Evolutionary conservation across 768 basidiomycete genomes (phyloP), one percentile per base, ranked within the genome.

Genomic region (Mrakia hoshinonis): DNA sequence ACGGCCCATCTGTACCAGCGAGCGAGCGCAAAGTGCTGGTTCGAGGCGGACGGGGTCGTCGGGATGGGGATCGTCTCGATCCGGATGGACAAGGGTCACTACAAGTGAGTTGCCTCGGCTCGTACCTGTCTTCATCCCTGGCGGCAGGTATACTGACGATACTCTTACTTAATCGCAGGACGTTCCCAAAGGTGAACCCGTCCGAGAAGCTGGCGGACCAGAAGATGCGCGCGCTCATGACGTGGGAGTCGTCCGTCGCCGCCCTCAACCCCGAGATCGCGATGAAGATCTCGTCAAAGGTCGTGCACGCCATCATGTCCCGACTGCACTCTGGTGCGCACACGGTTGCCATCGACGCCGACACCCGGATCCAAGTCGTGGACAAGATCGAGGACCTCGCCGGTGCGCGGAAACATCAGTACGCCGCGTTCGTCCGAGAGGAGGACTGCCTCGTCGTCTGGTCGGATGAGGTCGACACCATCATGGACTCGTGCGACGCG

Each of bases 391-490:
- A 86, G 69, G 82, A 85, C 76, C 86, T 93, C 48, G 88, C 89
- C 6, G 84, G 86, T 65, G 80, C 91, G 10, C 89, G 93, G 77
- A 93, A 92, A 81, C 91, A 93, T 77, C 91, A 93, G 76, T 91
- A 89, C 64, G 92, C 87, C n/a, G 91, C 91, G 0, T 93, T 93
- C 77, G 86, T 91, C 76, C 85, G 91, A 55, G 88, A 91, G 77
- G 91, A 92, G 77, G 85, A 89, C 51, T 88, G 89, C 22, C 83
- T 93, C 68, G 85, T 92, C 73, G 86, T 92, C 74, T 93, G 91
- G 91, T 86, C 88, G 24, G 89, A 91, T 77, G 84, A 85, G 0
- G 83, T 92, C 58, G 89, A 91, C 76, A 83, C 83, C 74, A 89
- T 93, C 78, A 85, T 93, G 61, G 82, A 79, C 38, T 81, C 79